Evolutionary conservation across 371 early-diverging fungal species (phyloP), one percentile per base, ranked within the genome.

Genomic region (Mortierella sp.): DNA sequence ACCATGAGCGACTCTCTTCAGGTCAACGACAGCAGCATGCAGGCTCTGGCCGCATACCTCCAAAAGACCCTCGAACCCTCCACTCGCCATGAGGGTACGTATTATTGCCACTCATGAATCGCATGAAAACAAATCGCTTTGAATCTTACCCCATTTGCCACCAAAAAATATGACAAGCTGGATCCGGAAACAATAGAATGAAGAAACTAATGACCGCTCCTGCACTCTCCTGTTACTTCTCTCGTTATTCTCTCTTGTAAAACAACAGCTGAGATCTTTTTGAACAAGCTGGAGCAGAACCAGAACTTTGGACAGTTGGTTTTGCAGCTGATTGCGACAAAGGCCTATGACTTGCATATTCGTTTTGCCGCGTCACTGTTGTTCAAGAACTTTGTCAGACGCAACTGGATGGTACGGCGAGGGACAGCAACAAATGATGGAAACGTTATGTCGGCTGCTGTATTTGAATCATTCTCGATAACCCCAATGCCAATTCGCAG

Each of bases 321-420:
- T 31, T 83, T 98, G 71, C 90, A 93, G 81, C 85, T 97, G 26
- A 91, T 96, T 73, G 90, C 90, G 67, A 92, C 91, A 83, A 88
- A 90, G 67, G 73, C 84, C 2, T 88, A 87, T n/a, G 91, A 92
- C 75, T 79, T 82, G 43, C 92, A 91, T 50, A 88, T 96, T 19
- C 93, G 97, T 53, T 93, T 97, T 76, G 93, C 98, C 5, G 96
- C 95, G 19, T 93, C 97, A 26, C 87, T 99, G 51, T 95, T 95
- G 80, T 98, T 99, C 88, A 99, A 99, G 88, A 99, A 99, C 88
- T 97, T 93, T 87, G 89, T 98, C 80, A 95, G 96, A 78, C 93
- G 95, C 76, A 87, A 95, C 79, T 99, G 99, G 99, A 88, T 88
- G 83, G 97, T 96, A 91, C 79, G 87, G 48, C 37, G 44, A 11